phyloP scores from a whole-genome alignment of 352 stramenopile species.

The Globisporangium polare region DNA sequence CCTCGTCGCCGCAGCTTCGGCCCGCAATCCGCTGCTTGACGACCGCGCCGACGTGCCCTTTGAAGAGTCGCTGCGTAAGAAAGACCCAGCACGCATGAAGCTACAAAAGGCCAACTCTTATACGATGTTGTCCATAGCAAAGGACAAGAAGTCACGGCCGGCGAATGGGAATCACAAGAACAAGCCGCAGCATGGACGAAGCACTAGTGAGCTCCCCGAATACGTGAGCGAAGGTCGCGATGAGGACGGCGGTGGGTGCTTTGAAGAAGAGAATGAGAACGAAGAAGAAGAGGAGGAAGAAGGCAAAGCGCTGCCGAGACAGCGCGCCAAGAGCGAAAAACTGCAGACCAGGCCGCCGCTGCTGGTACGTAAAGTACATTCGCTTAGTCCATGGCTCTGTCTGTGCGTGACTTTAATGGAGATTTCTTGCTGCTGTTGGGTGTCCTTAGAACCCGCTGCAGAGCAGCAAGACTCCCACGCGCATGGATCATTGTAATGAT shows the following conservation, averaged over 20 bases:
- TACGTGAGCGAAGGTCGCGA: not conserved
- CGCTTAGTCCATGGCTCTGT: not conserved
- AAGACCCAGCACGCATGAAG: not conserved
- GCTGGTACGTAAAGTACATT: conserved; percentile 4
- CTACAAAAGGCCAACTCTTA: conserved; percentile 11
- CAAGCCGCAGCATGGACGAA: not conserved
- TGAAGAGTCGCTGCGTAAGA: conserved; percentile 9
- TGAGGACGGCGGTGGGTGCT: not conserved
- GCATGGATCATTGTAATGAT: not conserved
- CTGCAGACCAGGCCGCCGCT: not conserved
- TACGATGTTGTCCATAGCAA: not conserved
- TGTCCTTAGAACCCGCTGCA: conserved; percentile 5
- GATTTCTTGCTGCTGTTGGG: not conserved
- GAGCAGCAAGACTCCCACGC: not conserved
- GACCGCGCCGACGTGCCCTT: conserved; percentile 4
- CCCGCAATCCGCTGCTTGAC: not conserved
- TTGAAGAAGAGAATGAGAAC: not conserved
- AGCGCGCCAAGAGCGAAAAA: conserved; percentile 11
- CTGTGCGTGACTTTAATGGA: not conserved
- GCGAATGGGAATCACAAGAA: not conserved
- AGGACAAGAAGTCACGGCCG: not conserved
- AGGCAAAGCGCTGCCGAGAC: not conserved
- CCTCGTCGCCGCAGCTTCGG: not conserved
- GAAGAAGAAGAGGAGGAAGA: not conserved
- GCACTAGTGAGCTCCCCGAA: not conserved